These are phyloP conservation scores for Tubosaeta sp. DNA, from an alignment of 768 basidiomycete genomes.

Conservation along the genomic window DNA sequence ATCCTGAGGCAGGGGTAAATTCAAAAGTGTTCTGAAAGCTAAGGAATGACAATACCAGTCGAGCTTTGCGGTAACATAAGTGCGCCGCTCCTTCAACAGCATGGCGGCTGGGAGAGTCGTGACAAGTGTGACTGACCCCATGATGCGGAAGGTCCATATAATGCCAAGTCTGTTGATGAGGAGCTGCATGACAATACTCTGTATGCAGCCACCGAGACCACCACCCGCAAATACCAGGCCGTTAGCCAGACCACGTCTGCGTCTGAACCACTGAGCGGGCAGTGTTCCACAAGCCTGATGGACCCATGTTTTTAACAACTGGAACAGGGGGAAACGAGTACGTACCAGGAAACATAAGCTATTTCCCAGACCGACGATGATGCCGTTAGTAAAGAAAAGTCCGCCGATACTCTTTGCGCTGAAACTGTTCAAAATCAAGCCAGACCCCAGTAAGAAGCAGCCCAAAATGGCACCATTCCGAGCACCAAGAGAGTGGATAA, in stretches of 20 bases:
- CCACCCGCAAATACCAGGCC: constrained; percentile 32
- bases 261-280: constrained; percentile 33
- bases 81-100: constrained; percentile 23
- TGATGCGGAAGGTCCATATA: constrained; percentile 31
- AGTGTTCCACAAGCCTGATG: constrained; percentile 29
- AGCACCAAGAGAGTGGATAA: constrained; percentile 30
- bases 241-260: constrained; percentile 31
- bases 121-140: constrained; percentile 25
- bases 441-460: constrained; percentile 26
- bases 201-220: constrained; percentile 31
- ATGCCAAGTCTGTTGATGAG: constrained; percentile 27
- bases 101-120: constrained; percentile 26
- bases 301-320: not conserved
- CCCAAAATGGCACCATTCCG: constrained; percentile 26
- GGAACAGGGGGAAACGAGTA: not conserved
- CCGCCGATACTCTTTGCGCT: constrained; percentile 19
- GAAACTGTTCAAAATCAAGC: constrained; percentile 26
- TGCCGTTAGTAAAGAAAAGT: constrained; percentile 28
- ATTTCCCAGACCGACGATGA: constrained; percentile 27
- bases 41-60: constrained; percentile 18
- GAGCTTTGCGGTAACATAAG: constrained; percentile 13
- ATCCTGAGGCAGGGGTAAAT: constrained; percentile 15
- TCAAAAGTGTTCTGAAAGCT: not conserved
- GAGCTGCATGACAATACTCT: constrained; percentile 25
- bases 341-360: constrained; percentile 24